phyloP scores from a whole-genome alignment of 1,284 basidiomycete genomes.

The Meripilus lineatus region DNA sequence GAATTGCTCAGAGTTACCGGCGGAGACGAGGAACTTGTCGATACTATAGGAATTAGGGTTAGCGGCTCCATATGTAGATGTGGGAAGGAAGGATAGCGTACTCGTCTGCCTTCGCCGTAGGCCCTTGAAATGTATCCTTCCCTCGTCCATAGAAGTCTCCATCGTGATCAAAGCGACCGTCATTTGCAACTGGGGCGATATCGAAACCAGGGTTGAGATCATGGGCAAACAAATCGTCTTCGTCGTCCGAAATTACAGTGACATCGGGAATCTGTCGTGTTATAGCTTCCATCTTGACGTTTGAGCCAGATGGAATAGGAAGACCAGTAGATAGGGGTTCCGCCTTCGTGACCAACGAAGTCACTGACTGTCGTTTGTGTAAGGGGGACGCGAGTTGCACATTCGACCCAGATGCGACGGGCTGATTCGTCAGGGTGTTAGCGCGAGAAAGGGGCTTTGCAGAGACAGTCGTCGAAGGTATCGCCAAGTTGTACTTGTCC shows the following conservation, averaged over 20 bases:
- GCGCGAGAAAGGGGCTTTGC: conserved; percentile 6
- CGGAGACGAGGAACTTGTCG: conserved; percentile 47
- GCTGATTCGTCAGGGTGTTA: not conserved
- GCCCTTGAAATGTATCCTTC: conserved; percentile 38
- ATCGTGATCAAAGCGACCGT: conserved; percentile 32
- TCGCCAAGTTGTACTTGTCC: conserved; percentile 20
- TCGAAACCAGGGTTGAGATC: not conserved
- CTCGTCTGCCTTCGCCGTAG: conserved; percentile 44
- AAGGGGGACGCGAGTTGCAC: conserved; percentile 1
- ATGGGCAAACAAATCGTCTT: not conserved
- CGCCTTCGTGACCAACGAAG: not conserved
- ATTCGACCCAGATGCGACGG: conserved; percentile 16
- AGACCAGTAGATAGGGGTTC: not conserved
- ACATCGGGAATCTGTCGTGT: too few species aligned
- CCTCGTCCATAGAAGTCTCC: conserved; percentile 44
- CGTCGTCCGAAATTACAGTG: too few species aligned
- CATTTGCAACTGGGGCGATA: conserved; percentile 15
- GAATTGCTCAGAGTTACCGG: conserved; percentile 52
- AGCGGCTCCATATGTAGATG: not conserved
- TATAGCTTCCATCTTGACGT: conserved; percentile 8
- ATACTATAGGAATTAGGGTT: conserved; percentile 32
- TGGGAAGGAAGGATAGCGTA: conserved; percentile 24
- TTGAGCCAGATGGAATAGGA: conserved; percentile 5
- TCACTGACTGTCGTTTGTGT: too few species aligned
- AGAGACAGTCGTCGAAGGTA: conserved; percentile 16